Conservation (phyloP, 2,329 filamentous ascomycete species). For the Xylariaceae sp. region DNA sequence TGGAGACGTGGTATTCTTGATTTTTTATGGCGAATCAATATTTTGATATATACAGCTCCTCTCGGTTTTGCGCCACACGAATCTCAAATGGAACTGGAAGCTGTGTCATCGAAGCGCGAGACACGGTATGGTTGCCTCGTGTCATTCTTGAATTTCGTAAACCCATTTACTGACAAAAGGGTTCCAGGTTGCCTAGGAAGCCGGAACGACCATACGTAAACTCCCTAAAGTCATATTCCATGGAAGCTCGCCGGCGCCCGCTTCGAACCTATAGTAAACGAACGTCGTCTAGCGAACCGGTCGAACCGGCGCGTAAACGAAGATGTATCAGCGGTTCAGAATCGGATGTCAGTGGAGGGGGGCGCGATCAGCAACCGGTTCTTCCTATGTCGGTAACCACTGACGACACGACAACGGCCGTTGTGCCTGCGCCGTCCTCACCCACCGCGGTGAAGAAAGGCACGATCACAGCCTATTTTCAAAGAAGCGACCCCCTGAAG, state of each 20-base stretch:
- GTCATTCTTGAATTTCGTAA: no score
- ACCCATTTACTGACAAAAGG: no score
- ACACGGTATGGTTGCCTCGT: no score
- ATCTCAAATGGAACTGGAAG: conserved; percentile 13
- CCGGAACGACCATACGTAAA: conserved; percentile 19
- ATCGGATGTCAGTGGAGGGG: no score
- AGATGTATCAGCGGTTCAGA: conserved; percentile 14
- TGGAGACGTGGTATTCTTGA: conserved; percentile 9
- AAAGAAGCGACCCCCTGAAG: conserved; percentile 21
- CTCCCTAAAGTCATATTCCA: conserved; percentile 10
- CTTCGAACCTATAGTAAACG: conserved; percentile 36
- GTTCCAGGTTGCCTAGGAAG: conserved; percentile 18
- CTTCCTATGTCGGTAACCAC: background rate
- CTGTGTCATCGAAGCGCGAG: background rate
- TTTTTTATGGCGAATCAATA: no score
- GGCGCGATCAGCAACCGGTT: no score
- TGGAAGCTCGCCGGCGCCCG: conserved; percentile 24
- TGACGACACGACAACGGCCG: background rate
- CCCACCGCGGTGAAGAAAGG: conserved; percentile 21
- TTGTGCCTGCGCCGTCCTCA: background rate
- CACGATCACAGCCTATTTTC: conserved; percentile 30
- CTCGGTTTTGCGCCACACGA: no score
- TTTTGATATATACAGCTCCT: no score
- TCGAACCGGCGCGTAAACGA: conserved; percentile 23
- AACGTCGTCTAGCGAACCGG: conserved; percentile 18